These are phyloP conservation scores for Cladophialophora bantiana DNA, from an alignment of 2,329 filamentous ascomycete species.

Conservation along the genomic window DNA sequence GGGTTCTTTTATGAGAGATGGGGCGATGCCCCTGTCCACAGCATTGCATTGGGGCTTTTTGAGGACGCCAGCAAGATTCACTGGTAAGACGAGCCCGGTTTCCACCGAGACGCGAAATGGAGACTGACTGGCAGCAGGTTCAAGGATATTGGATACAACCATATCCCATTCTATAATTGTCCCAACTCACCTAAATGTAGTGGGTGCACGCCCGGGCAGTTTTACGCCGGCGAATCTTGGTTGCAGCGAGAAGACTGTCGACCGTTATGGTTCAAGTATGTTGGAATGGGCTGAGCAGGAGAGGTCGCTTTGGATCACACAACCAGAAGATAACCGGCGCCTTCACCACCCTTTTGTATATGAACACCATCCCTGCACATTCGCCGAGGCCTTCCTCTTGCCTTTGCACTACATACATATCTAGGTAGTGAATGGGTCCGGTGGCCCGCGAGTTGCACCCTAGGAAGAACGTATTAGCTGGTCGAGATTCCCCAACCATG, in stretches of 20 bases:
- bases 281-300: constrained; percentile 72
- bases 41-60: constrained; percentile 88
- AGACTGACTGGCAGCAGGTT: constrained; percentile 68
- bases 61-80: constrained; percentile 90
- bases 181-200: constrained; percentile 94
- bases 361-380: neutral
- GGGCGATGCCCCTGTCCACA: constrained; percentile 97
- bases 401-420: neutral
- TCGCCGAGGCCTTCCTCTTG: neutral
- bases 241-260: constrained; percentile 91
- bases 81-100: constrained; percentile 68
- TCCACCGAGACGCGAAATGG: neutral
- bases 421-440: neutral
- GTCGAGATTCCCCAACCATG: constrained; percentile 1
- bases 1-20: constrained; percentile 99
- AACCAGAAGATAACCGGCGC: neutral
- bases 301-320: neutral
- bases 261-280: constrained; percentile 96
- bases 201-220: constrained; percentile 82
- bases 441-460: neutral
- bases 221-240: constrained; percentile 87
- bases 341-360: constrained; percentile 1
- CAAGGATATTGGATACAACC: constrained; percentile 98
- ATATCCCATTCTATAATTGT: constrained; percentile 98
- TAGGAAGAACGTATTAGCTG: constrained; percentile 9